Percentiles rank a stretch among this genome's conserved stretches.
phyloP scores from a whole-genome alignment of 2,329 filamentous ascomycete genomes.

The Chaetomium sp. region DNA sequence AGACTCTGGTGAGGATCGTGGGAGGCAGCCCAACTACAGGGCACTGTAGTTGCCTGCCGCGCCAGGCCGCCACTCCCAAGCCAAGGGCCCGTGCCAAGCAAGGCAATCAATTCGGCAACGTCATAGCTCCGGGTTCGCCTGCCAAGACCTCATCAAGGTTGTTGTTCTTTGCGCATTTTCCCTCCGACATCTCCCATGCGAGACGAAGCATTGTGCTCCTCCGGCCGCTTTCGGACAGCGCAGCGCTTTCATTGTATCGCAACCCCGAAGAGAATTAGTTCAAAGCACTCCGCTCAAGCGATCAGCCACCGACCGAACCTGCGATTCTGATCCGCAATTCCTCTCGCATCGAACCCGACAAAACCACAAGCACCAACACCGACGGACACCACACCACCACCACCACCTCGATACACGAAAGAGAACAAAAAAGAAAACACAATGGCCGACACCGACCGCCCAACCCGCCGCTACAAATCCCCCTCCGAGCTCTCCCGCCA shows the following conservation, averaged over 20 bases:
- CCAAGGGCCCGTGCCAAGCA: too few relatives aligned
- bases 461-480: constrained; percentile 20
- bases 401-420: not conserved
- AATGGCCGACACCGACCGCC: constrained; percentile 15
- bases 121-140: constrained; percentile 14
- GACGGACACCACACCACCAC: too few relatives aligned
- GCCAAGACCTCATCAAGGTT: constrained; percentile 16
- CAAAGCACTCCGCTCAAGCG: not conserved
- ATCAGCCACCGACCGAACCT: not conserved
- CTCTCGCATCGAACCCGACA: not conserved
- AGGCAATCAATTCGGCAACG: constrained; percentile 12
- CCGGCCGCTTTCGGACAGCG: not conserved
- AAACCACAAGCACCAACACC: not conserved
- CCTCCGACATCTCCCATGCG: not conserved
- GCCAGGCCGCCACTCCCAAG: not conserved
- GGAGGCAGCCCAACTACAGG: not conserved
- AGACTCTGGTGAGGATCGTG: not conserved
- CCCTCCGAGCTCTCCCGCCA: constrained; percentile 21
- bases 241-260: not conserved
- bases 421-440: not conserved
- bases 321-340: not conserved
- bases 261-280: not conserved
- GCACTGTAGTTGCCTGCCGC: not conserved
- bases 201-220: not conserved
- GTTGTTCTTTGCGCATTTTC: constrained; percentile 10